A percentile compares a stretch with the other conserved stretches of the same genome.
phyloP scores from a whole-genome alignment of 179 eudicot species.

The Patellifolia procumbens region DNA sequence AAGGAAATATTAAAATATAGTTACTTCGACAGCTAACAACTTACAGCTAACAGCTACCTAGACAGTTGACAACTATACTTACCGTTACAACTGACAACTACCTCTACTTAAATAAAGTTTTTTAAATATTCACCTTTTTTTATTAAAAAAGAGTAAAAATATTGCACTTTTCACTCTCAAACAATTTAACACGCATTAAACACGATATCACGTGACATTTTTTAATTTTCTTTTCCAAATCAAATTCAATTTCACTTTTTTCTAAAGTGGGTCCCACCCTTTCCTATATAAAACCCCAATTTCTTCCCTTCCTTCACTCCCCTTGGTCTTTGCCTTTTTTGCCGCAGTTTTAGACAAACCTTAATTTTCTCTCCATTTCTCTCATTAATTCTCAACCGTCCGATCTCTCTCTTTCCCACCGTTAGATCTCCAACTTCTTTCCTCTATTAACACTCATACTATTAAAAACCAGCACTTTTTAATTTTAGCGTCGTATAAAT shows the following conservation, averaged over 20 bases:
- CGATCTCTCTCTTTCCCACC: conserved; percentile 7
- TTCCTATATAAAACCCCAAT: background rate
- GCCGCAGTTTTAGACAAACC: background rate
- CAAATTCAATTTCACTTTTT: too few relatives aligned
- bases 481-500: background rate
- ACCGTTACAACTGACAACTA: too few relatives aligned
- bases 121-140: too few relatives aligned
- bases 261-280: background rate
- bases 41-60: too few relatives aligned
- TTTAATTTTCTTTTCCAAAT: background rate
- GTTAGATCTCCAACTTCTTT: background rate
- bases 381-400: conserved; percentile 6
- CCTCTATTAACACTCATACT: background rate
- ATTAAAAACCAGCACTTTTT: background rate
- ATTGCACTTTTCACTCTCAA: background rate
- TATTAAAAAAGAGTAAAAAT: background rate
- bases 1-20: too few relatives aligned
- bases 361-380: background rate
- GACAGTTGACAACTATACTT: too few relatives aligned
- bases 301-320: background rate
- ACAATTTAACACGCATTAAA: background rate
- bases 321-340: too few relatives aligned
- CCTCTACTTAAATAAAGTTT: too few relatives aligned
- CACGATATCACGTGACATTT: conserved; percentile 7
- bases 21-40: too few relatives aligned